These are phyloP conservation scores for Talaromyces sp. DNA, from an alignment of 2,329 filamentous ascomycete genomes.

Conservation along the genomic window DNA sequence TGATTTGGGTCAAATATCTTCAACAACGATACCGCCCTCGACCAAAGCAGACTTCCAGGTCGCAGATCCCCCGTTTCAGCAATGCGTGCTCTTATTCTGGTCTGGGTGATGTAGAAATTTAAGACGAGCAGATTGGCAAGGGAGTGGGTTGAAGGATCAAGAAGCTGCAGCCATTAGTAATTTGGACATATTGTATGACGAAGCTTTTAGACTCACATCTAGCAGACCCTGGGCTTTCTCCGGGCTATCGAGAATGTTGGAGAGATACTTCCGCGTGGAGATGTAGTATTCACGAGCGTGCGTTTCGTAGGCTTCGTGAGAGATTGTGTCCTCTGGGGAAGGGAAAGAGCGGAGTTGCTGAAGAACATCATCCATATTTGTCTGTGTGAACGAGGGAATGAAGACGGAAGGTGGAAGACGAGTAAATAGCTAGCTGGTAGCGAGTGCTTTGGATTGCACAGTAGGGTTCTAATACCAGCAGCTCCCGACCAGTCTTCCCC, in stretches of 20 bases:
- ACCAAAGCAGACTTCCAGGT: slow-evolving; percentile 47
- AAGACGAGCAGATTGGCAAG: slow-evolving; percentile 56
- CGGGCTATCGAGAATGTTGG: slow-evolving; percentile 26
- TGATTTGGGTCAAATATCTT: slow-evolving; percentile 49
- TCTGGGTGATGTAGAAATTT: slow-evolving; percentile 41
- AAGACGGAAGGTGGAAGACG: neutral
- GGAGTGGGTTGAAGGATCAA: slow-evolving; percentile 55
- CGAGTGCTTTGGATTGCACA: neutral
- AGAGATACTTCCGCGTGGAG: slow-evolving; percentile 33
- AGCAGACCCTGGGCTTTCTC: slow-evolving; percentile 24
- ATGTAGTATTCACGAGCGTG: slow-evolving; percentile 37
- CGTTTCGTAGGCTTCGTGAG: slow-evolving; percentile 41
- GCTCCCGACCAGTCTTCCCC: neutral
- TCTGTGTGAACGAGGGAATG: neutral
- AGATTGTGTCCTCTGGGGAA: slow-evolving; percentile 30
- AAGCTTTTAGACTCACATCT: slow-evolving; percentile 24
- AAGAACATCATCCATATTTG: slow-evolving; percentile 29
- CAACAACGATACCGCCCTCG: slow-evolving; percentile 47
- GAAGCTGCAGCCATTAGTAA: slow-evolving; percentile 19
- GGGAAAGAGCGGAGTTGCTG: slow-evolving; percentile 37
- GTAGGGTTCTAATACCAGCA: neutral
- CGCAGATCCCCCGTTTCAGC: slow-evolving; percentile 35
- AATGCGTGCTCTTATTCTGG: slow-evolving; percentile 32
- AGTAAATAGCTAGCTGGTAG: neutral
- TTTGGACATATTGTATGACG: slow-evolving; percentile 1